Percentiles rank a stretch among this genome's conserved stretches.
phyloP scores from a whole-genome alignment of 371 early-diverging fungal genomes.

The Mortierella sp. region DNA sequence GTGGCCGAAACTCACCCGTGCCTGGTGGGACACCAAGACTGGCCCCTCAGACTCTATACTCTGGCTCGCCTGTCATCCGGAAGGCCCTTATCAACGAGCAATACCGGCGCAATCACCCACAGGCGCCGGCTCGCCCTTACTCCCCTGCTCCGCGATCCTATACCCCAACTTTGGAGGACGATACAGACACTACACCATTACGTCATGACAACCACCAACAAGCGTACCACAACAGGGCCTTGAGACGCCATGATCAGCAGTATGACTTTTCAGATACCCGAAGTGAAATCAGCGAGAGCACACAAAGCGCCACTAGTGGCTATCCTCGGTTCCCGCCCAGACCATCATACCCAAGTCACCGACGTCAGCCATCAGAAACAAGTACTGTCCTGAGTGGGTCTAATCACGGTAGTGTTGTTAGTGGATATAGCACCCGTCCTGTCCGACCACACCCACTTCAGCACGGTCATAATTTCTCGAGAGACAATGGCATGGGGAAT shows the following conservation, averaged over 20 bases:
- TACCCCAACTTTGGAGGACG: slow-evolving; percentile 50
- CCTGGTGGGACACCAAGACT: slow-evolving; percentile 38
- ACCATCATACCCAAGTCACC: slow-evolving; percentile 15
- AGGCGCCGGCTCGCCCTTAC: slow-evolving; percentile 38
- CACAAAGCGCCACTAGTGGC: slow-evolving; percentile 31
- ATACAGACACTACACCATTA: slow-evolving; percentile 35
- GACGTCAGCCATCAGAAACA: slow-evolving; percentile 45
- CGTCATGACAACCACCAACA: slow-evolving; percentile 52
- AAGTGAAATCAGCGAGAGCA: slow-evolving; percentile 46
- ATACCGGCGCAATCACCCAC: slow-evolving; percentile 45
- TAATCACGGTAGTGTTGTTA: slow-evolving; percentile 48
- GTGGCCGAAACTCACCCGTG: slow-evolving; percentile 24
- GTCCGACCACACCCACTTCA: slow-evolving; percentile 36
- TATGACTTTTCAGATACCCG: slow-evolving; percentile 50
- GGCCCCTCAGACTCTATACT: slow-evolving; percentile 26
- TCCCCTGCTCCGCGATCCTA: slow-evolving; percentile 46
- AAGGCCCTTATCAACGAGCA: slow-evolving; percentile 38
- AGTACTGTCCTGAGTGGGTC: slow-evolving; percentile 52
- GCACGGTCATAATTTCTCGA: slow-evolving; percentile 22
- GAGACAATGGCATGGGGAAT: slow-evolving; percentile 30
- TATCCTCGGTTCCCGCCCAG: slow-evolving; percentile 20
- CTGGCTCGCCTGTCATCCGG: slow-evolving; percentile 45
- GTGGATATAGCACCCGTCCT: slow-evolving; percentile 31
- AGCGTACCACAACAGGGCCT: slow-evolving; percentile 44
- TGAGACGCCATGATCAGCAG: slow-evolving; percentile 34